Conservation (phyloP, 805 yeast genomes). For the Ogataea pilisensis region DNA sequence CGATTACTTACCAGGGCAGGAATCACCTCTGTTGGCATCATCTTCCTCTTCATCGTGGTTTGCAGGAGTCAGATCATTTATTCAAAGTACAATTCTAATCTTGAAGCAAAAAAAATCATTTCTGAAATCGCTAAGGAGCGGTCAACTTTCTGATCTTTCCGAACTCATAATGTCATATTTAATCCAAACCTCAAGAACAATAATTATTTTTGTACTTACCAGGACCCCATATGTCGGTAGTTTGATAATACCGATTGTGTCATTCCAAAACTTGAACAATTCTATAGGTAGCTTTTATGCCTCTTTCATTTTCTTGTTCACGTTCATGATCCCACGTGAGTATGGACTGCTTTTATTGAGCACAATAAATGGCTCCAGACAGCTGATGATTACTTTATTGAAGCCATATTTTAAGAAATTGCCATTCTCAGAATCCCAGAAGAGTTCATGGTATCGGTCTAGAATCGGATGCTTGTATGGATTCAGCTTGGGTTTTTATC, state of each 20-base stretch:
- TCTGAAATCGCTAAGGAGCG: neutral
- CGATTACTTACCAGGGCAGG: neutral
- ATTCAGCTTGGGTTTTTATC: constrained; percentile 46
- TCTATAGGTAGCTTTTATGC: constrained; percentile 47
- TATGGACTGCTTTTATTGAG: constrained; percentile 36
- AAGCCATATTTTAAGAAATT: constrained; percentile 47
- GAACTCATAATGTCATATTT: constrained; percentile 27
- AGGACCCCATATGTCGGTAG: constrained; percentile 40
- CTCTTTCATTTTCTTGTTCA: constrained; percentile 31
- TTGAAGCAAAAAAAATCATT: neutral
- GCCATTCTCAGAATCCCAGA: constrained; percentile 39
- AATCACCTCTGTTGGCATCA: constrained; percentile 2
- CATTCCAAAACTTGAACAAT: constrained; percentile 41
- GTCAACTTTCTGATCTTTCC: neutral
- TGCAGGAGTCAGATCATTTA: neutral
- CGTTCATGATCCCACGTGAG: constrained; percentile 34
- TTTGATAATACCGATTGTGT: constrained; percentile 37
- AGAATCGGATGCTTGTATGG: constrained; percentile 56
- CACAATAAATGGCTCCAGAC: constrained; percentile 43
- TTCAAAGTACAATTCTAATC: neutral
- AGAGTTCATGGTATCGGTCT: constrained; percentile 45
- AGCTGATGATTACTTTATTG: constrained; percentile 43
- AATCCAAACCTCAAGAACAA: constrained; percentile 25
- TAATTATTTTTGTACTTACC: constrained; percentile 32
- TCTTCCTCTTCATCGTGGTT: neutral